phyloP scores from a whole-genome alignment of 1,284 basidiomycete genomes.

The Heterobasidion occidentale region DNA sequence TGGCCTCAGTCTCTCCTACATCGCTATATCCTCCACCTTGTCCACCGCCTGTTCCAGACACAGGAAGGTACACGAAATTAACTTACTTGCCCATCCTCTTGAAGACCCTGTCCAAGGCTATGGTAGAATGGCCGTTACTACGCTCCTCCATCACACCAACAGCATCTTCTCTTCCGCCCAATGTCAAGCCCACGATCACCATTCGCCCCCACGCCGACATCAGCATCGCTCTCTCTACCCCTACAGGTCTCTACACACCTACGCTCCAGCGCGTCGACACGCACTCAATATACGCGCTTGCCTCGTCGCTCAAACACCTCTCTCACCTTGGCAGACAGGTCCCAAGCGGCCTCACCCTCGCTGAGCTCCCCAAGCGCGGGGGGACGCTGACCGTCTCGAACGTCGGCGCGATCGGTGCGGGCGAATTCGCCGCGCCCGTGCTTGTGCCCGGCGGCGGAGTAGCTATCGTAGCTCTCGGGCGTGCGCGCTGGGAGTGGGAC shows the following conservation, averaged over 20 bases:
- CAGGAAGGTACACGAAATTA: constrained; percentile 52
- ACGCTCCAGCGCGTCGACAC: constrained; percentile 61
- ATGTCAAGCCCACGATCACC: constrained; percentile 52
- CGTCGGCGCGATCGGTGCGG: constrained; percentile 73
- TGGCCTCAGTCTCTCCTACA: constrained; percentile 36
- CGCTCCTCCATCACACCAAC: constrained; percentile 58
- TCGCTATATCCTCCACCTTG: constrained; percentile 35
- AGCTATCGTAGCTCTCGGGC: constrained; percentile 85
- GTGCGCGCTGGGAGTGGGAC: constrained; percentile 80
- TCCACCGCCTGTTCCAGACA: constrained; percentile 31
- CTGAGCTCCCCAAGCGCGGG: constrained; percentile 59
- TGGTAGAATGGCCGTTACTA: constrained; percentile 82
- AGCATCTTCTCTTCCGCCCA: constrained; percentile 10
- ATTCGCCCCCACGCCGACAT: constrained; percentile 70
- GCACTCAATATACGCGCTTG: constrained; percentile 57
- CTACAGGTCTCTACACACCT: constrained; percentile 84
- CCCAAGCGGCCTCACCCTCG: constrained; percentile 53
- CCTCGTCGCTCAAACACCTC: constrained; percentile 54
- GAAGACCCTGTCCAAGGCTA: constrained; percentile 76
- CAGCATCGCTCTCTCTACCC: constrained; percentile 71
- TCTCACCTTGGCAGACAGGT: constrained; percentile 57
- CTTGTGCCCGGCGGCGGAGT: constrained; percentile 85
- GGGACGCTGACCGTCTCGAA: constrained; percentile 87
- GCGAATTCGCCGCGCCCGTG: constrained; percentile 69
- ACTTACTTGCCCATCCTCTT: constrained; percentile 84